Conservation (phyloP, 73 alveolate species). For the Tetrahymena malaccensis region DNA sequence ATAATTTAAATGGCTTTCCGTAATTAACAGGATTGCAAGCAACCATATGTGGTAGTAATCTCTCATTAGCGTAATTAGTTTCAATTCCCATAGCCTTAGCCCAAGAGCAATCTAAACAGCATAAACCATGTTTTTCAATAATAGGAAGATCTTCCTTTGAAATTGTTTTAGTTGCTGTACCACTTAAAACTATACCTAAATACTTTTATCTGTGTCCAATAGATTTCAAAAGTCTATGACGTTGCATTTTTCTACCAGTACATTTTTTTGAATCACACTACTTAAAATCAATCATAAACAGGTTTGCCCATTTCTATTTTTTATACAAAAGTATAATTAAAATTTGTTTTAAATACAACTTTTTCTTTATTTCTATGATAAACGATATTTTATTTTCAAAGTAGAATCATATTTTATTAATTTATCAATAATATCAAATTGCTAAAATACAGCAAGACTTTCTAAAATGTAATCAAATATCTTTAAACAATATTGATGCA, state of each 20-base stretch:
- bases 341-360: neutral
- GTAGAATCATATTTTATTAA: too few relatives aligned
- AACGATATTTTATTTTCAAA: too few relatives aligned
- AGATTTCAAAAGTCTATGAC: conserved; percentile 62
- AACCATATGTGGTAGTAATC: conserved; percentile 85
- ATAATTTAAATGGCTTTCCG: conserved; percentile 84
- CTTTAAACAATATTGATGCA: too few relatives aligned
- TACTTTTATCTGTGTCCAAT: conserved; percentile 66
- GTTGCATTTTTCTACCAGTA: conserved; percentile 90
- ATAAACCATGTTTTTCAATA: conserved; percentile 76
- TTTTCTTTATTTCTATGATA: too few relatives aligned
- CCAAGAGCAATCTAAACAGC: conserved; percentile 98
- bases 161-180: conserved; percentile 76
- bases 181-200: conserved; percentile 87
- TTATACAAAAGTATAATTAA: neutral
- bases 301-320: conserved; percentile 43
- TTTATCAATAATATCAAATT: too few relatives aligned
- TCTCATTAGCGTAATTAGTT: conserved; percentile 71
- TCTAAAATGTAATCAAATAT: too few relatives aligned
- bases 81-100: conserved; percentile 76
- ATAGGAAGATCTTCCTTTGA: conserved; percentile 84
- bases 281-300: conserved; percentile 89
- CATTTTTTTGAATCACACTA: conserved; percentile 96
- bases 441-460: too few relatives aligned
- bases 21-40: conserved; percentile 96